Evolutionary conservation across 2,329 filamentous ascomycete species (phyloP).

Genomic region (Talaromyces sp.): DNA sequence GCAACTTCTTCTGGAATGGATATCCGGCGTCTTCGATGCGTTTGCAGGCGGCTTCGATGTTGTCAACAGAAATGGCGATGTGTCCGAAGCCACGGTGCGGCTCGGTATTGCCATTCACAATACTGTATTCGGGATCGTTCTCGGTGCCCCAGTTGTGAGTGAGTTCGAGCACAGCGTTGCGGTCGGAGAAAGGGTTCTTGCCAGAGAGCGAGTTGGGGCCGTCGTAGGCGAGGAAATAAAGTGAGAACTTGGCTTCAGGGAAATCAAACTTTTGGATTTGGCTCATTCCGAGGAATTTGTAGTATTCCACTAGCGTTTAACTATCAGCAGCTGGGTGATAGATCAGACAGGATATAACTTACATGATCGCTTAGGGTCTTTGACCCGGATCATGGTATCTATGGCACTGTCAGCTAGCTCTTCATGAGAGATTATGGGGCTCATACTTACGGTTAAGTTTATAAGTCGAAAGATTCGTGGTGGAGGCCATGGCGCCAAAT

Average conservation of each 20-base stretch:
- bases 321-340: constrained; percentile 8
- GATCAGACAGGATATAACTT: background rate
- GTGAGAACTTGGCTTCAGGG: constrained; percentile 85
- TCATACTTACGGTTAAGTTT: constrained; percentile 58
- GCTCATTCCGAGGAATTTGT: constrained; percentile 86
- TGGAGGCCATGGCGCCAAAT: constrained; percentile 49
- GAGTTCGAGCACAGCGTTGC: constrained; percentile 86
- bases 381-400: constrained; percentile 77
- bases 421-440: constrained; percentile 4
- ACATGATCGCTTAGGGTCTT: constrained; percentile 73
- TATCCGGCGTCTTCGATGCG: constrained; percentile 87
- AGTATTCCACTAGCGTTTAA: constrained; percentile 70
- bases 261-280: constrained; percentile 76
- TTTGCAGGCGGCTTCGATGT: constrained; percentile 85
- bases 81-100: constrained; percentile 82
- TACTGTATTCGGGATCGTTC: constrained; percentile 71
- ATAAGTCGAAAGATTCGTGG: constrained; percentile 61
- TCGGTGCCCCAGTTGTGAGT: constrained; percentile 86
- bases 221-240: constrained; percentile 94
- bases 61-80: constrained; percentile 76
- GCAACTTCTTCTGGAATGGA: constrained; percentile 90
- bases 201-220: constrained; percentile 68
- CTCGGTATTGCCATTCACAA: constrained; percentile 88
- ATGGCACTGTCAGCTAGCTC: constrained; percentile 11
- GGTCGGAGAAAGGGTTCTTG: constrained; percentile 72